These are phyloP conservation scores for Penicillium sp. DNA, from an alignment of 2,329 filamentous ascomycete species.

Conservation along the genomic window DNA sequence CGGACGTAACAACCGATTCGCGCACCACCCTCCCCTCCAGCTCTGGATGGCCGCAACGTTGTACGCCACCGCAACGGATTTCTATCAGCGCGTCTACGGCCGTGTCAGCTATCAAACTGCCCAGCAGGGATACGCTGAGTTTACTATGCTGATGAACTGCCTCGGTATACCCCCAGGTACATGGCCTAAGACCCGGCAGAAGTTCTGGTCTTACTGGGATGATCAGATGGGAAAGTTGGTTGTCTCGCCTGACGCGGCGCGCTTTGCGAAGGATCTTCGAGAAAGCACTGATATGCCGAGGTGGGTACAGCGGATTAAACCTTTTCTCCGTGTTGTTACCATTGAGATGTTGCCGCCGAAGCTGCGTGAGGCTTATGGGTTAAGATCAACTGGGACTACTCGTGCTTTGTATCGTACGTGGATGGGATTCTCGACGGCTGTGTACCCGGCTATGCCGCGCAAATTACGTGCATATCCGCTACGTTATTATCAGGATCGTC, in stretches of 20 bases:
- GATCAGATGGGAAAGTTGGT: conserved; percentile 28
- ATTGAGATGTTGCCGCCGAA: conserved; percentile 37
- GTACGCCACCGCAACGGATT: conserved; percentile 38
- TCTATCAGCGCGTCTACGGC: conserved; percentile 39
- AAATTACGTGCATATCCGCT: conserved; percentile 32
- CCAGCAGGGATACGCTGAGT: conserved; percentile 33
- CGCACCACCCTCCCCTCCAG: conserved; percentile 21
- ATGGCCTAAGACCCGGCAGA: conserved; percentile 33
- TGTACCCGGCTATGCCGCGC: conserved; percentile 36
- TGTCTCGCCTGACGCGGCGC: conserved; percentile 31
- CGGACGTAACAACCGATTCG: conserved; percentile 19
- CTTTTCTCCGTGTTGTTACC: conserved; percentile 31
- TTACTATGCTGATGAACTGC: conserved; percentile 27
- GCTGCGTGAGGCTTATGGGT: conserved; percentile 34
- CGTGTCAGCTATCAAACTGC: conserved; percentile 32
- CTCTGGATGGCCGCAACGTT: conserved; percentile 38
- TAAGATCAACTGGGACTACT: conserved; percentile 28
- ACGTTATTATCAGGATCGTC: conserved; percentile 32
- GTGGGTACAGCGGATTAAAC: conserved; percentile 32
- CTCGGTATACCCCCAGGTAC: conserved; percentile 27
- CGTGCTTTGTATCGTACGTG: conserved; percentile 30
- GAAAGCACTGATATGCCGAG: conserved; percentile 27
- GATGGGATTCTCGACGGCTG: conserved; percentile 33
- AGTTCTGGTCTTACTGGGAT: conserved; percentile 41
- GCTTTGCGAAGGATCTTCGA: conserved; percentile 31